Percentiles rank a stretch among this genome's conserved stretches.
Conservation (phyloP, 805 yeast species). For the Candida montana region DNA sequence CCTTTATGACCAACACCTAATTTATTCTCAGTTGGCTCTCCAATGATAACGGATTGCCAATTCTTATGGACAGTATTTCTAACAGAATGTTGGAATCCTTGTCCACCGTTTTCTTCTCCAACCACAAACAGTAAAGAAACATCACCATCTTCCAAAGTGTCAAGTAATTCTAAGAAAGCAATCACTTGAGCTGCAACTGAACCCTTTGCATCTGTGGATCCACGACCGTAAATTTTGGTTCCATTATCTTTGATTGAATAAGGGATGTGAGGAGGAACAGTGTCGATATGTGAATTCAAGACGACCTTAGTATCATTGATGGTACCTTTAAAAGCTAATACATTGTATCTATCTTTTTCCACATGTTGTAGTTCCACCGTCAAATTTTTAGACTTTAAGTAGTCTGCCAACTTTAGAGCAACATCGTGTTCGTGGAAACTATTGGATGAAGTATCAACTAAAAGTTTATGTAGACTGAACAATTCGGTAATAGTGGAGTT, state of each 20-base stretch:
- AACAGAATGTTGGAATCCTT: slow-evolving; percentile 45
- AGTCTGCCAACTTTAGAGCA: slow-evolving; percentile 2
- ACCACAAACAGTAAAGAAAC: slow-evolving; percentile 53
- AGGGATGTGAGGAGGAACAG: slow-evolving; percentile 59
- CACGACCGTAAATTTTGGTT: slow-evolving; percentile 52
- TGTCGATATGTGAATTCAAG: slow-evolving; percentile 59
- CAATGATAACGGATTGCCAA: slow-evolving; percentile 59
- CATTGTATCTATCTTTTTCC: slow-evolving; percentile 36
- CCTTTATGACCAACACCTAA: slow-evolving; percentile 69
- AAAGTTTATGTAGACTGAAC: slow-evolving; percentile 9
- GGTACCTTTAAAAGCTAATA: slow-evolving; percentile 49
- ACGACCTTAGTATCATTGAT: slow-evolving; percentile 40
- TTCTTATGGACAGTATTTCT: slow-evolving; percentile 33
- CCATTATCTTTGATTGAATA: slow-evolving; percentile 39
- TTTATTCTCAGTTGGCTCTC: slow-evolving; percentile 66
- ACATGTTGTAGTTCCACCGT: slow-evolving; percentile 43
- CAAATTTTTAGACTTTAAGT: slow-evolving; percentile 5
- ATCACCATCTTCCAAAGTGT: slow-evolving; percentile 44
- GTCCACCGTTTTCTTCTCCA: slow-evolving; percentile 58
- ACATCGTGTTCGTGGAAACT: slow-evolving; percentile 8
- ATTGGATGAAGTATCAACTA: slow-evolving; percentile 13
- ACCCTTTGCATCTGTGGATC: slow-evolving; percentile 60
- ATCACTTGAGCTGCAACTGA: slow-evolving; percentile 56
- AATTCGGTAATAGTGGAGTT: slow-evolving; percentile 5
- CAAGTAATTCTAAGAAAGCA: slow-evolving; percentile 42